Percentiles rank a stretch among this genome's conserved stretches.
phyloP scores from a whole-genome alignment of 2,329 filamentous ascomycete genomes.

The Fonsecaea pugnacius region DNA sequence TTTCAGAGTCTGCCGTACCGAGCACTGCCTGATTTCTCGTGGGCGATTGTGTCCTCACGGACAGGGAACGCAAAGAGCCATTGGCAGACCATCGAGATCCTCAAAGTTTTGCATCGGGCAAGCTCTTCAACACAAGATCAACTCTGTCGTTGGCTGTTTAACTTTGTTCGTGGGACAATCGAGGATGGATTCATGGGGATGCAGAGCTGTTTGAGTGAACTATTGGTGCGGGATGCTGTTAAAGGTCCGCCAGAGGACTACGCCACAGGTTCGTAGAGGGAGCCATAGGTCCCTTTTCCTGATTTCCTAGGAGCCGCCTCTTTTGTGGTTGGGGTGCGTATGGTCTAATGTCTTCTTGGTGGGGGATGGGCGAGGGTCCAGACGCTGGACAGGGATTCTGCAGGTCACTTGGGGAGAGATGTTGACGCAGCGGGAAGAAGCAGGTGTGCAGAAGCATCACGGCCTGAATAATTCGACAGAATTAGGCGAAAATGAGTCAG shows the following conservation, averaged over 20 bases:
- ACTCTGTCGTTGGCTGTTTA: constrained; percentile 11
- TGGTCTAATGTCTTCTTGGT: background rate
- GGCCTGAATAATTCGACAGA: background rate
- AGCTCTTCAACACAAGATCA: background rate
- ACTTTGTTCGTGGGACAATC: background rate
- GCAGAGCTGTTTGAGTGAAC: background rate
- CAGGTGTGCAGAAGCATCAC: background rate
- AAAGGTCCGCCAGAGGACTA: background rate
- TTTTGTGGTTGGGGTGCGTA: background rate
- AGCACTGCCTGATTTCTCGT: constrained; percentile 12
- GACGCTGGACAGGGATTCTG: background rate
- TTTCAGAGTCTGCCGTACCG: constrained; percentile 3
- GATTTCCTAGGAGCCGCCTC: background rate
- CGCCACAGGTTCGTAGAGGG: background rate
- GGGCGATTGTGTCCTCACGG: constrained; percentile 11
- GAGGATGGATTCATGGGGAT: background rate
- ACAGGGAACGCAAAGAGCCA: background rate
- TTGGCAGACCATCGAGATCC: constrained; percentile 7
- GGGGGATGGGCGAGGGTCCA: no score
- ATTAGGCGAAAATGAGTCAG: background rate
- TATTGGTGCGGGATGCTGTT: constrained; percentile 5
- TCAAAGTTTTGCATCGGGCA: constrained; percentile 8
- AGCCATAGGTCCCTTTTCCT: background rate
- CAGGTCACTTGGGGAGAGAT: background rate
- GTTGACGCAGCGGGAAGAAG: background rate